Base-by-base conservation (phyloP, 176 grass and related monocot genomes). In the Puccinellia tenuiflora region DNA sequence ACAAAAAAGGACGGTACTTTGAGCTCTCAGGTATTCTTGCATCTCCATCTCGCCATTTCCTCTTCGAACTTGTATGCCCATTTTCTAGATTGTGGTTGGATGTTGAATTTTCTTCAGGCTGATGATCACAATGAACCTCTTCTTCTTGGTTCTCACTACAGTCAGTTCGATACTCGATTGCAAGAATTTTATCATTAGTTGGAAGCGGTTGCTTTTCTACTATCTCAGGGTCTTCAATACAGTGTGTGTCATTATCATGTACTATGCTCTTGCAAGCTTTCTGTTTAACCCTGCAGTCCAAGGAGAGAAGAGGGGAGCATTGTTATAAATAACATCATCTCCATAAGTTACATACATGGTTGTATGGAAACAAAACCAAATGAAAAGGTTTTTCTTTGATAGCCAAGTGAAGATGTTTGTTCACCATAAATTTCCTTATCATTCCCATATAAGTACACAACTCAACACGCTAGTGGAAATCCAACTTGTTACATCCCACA, bases 251-350 rank as follows among this genome's bases (percentile, higher is more conserved):
- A 87, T 85, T 85, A 85, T 79, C 40, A 24, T 34, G 42, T 54
- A 86, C n/a, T 66, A 79, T 51, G 50, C 77, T 81, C 76, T 76
- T 88, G 52, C 39, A 78, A 78, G 25, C 45, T 73, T 92, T 97
- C 85, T 81, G 88, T 68, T 83, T 87, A 34, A 95, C 89, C 53
- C 96, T 95, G 77, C 10, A 83, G 85, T 18, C 57, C 6, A 86
- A 75, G 50, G 59, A 85, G 59, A 52, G 64, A 67, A 12, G 22
- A 8, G 6, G 68, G 39, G 22, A 26, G 42, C 69, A 57, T 52
- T 78, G 11, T 42, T 75, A 40, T 25, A 59, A 33, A 80, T 47
- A 85, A 60, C 43, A 83, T 30, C 42, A 75, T 59, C 28, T 83
- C 34, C 33, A 26, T n/a, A 57, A 84, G 17, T 67, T 62, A 65